A percentile compares a stretch with the other conserved stretches of the same genome.
Conservation (phyloP, 2,329 filamentous ascomycete species). For the Colletotrichum lindemuthianum region DNA sequence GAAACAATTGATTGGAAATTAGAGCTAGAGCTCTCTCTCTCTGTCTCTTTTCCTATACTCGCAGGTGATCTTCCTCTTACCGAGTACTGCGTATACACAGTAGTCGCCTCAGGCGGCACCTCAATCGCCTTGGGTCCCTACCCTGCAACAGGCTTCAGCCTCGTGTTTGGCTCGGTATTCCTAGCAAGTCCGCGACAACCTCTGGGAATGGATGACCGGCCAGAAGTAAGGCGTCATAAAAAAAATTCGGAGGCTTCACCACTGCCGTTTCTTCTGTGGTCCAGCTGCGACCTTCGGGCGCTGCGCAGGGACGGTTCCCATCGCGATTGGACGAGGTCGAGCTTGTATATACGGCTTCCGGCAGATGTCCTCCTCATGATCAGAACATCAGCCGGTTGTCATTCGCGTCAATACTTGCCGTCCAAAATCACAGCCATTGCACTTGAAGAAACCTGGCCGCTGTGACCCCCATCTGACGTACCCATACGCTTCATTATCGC, state of each 20-base stretch:
- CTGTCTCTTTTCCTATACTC: too few relatives aligned
- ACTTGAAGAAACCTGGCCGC: background rate
- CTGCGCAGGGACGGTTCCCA: conserved; percentile 2
- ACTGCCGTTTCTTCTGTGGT: too few relatives aligned
- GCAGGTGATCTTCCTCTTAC: too few relatives aligned
- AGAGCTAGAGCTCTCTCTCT: too few relatives aligned
- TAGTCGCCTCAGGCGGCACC: too few relatives aligned
- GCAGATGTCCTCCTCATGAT: conserved; percentile 8
- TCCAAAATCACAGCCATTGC: conserved; percentile 5
- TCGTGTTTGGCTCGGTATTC: conserved; percentile 33
- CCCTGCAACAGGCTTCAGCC: conserved; percentile 5
- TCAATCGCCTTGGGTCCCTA: too few relatives aligned
- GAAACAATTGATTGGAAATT: too few relatives aligned
- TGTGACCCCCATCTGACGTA: background rate
- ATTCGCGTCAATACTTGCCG: conserved; percentile 11
- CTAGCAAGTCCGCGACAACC: conserved; percentile 25
- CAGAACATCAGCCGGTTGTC: background rate
- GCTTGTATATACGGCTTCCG: conserved; percentile 15
- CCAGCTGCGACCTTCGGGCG: background rate
- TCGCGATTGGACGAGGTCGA: conserved; percentile 16
- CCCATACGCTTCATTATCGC: too few relatives aligned
- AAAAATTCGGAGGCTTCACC: too few relatives aligned
- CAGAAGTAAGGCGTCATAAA: too few relatives aligned
- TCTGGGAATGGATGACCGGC: too few relatives aligned
- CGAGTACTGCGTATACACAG: too few relatives aligned